Percentiles rank a stretch among this genome's conserved stretches.
phyloP scores from a whole-genome alignment of 768 basidiomycete species.

The Mycena metata region DNA sequence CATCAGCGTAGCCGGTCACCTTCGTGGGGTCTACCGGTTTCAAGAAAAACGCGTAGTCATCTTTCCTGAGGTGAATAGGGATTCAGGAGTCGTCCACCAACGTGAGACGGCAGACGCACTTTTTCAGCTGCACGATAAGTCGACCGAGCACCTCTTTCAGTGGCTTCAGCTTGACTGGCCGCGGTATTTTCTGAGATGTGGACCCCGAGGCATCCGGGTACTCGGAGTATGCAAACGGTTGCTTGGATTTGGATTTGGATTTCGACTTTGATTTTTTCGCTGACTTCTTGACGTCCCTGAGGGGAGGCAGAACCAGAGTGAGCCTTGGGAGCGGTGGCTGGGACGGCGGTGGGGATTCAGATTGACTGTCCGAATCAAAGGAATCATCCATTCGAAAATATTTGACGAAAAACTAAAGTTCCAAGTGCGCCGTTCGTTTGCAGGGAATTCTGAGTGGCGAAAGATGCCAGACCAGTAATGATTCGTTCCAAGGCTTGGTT shows the following conservation, averaged over 20 bases:
- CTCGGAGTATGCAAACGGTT: conserved; percentile 32
- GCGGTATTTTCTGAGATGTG: conserved; percentile 52
- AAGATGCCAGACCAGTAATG: too few relatives aligned
- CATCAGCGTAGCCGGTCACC: conserved; percentile 74
- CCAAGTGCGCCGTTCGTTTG: too few relatives aligned
- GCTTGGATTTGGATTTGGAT: conserved; percentile 36
- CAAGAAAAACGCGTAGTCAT: conserved; percentile 89
- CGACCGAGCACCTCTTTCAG: conserved; percentile 80
- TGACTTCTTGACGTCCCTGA: conserved; percentile 29
- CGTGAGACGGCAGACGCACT: conserved; percentile 56
- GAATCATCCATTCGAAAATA: conserved; percentile 26
- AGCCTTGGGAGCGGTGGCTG: conserved; percentile 18
- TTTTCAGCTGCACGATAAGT: conserved; percentile 81
- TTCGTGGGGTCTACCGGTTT: conserved; percentile 71
- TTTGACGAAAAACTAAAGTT: too few relatives aligned
- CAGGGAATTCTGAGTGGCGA: too few relatives aligned
- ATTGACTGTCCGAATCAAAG: conserved; percentile 30
- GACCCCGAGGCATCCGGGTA: conserved; percentile 45
- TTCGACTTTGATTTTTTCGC: conserved; percentile 35
- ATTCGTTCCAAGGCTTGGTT: too few relatives aligned
- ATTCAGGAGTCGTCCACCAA: conserved; percentile 22
- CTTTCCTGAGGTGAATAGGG: conserved; percentile 64
- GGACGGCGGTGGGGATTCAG: conserved; percentile 25
- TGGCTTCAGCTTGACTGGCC: conserved; percentile 83
- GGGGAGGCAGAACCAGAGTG: conserved; percentile 32